phyloP scores from a whole-genome alignment of 495 filamentous ascomycete species.

The Hypoxylon trugodes region DNA sequence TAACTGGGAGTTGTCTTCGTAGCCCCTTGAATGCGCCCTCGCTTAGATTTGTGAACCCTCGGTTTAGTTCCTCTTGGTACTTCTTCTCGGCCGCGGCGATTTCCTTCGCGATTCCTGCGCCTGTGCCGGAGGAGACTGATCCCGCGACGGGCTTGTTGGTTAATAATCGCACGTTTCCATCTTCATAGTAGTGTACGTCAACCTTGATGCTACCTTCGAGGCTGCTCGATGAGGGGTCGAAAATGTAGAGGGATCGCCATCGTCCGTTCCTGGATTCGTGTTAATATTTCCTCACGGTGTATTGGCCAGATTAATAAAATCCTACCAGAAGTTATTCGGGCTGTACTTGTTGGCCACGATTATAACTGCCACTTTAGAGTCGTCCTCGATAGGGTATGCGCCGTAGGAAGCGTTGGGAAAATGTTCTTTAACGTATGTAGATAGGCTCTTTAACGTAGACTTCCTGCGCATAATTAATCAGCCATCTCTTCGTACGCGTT shows the following conservation, averaged over 20 bases:
- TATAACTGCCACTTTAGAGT: conserved; percentile 78
- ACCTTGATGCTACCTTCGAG: conserved; percentile 77
- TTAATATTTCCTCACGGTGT: background rate
- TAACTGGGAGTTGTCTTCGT: conserved; percentile 92
- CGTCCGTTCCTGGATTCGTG: conserved; percentile 79
- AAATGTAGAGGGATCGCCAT: conserved; percentile 89
- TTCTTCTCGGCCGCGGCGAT: conserved; percentile 84
- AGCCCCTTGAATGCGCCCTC: conserved; percentile 95
- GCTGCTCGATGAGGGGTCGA: conserved; percentile 67
- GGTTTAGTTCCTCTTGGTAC: conserved; percentile 96
- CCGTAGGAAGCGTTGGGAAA: conserved; percentile 83
- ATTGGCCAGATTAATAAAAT: background rate
- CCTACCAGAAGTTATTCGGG: conserved; percentile 94
- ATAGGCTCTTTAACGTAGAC: conserved; percentile 80
- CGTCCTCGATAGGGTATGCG: conserved; percentile 79
- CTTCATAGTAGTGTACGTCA: conserved; percentile 99
- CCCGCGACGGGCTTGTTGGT: conserved; percentile 77
- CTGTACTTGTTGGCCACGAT: conserved; percentile 96
- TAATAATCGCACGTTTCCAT: conserved; percentile 93
- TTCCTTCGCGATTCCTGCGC: conserved; percentile 72
- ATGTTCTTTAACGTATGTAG: conserved; percentile 85
- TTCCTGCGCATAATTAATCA: conserved; percentile 58
- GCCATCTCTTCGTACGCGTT: background rate
- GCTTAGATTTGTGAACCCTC: conserved; percentile 83
- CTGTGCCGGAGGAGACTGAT: conserved; percentile 67